Evolutionary conservation across 1,139 yeast species (phyloP).

Genomic region (Pichia sp.): DNA sequence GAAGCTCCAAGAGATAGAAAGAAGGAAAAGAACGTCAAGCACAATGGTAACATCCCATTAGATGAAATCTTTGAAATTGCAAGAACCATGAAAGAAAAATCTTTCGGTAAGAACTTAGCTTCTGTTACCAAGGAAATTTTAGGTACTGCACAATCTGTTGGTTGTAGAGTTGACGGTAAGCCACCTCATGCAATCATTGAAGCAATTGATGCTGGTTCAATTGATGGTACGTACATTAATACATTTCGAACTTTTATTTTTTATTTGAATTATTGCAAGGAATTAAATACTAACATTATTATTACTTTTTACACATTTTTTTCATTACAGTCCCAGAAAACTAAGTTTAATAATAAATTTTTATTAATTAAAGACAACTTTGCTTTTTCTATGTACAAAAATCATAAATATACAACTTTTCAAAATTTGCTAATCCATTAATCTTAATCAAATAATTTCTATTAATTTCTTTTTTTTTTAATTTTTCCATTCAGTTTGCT

Average conservation of each 20-base stretch:
- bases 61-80: constrained; percentile 97
- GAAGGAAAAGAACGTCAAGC: constrained; percentile 99
- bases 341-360: constrained; percentile 35
- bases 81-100: constrained; percentile 95
- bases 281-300: constrained; percentile 14
- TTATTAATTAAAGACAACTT: constrained; percentile 8
- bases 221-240: constrained; percentile 48
- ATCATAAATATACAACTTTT: constrained; percentile 3
- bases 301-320: neutral
- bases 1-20: constrained; percentile 99
- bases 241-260: neutral
- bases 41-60: constrained; percentile 97
- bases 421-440: neutral
- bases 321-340: constrained; percentile 57
- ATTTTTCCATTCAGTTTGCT: constrained; percentile 51
- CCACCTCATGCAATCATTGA: constrained; percentile 99
- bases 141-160: constrained; percentile 99
- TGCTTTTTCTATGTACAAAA: constrained; percentile 15
- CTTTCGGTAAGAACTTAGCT: constrained; percentile 95
- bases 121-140: constrained; percentile 98
- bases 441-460: neutral
- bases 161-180: constrained; percentile 98
- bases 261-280: neutral
- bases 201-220: constrained; percentile 96
- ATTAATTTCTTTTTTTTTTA: constrained; percentile 1